Percentiles rank a stretch among this genome's conserved stretches.
phyloP scores from a whole-genome alignment of 2,329 filamentous ascomycete species.

The Pleomassaria siparia region DNA sequence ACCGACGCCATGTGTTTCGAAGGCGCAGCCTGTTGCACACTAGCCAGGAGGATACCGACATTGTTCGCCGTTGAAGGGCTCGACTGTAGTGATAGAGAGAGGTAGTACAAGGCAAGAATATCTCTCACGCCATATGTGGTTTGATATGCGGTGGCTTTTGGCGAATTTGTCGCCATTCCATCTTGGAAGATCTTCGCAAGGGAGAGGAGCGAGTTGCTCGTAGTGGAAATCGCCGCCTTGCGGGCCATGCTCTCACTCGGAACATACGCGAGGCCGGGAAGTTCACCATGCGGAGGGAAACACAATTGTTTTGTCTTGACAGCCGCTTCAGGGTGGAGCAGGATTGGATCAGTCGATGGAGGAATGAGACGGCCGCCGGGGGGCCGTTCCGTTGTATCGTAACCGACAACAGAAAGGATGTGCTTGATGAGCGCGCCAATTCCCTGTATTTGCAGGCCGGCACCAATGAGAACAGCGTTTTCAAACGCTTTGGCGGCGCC shows the following conservation, averaged over 20 bases:
- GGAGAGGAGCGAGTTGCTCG: constrained; percentile 91
- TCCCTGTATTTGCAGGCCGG: constrained; percentile 68
- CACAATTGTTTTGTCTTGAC: constrained; percentile 80
- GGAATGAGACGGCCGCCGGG: constrained; percentile 29
- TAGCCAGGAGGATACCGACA: constrained; percentile 93
- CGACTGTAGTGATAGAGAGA: constrained; percentile 90
- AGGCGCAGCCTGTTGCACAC: constrained; percentile 72
- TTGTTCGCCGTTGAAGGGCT: constrained; percentile 98
- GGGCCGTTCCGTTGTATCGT: constrained; percentile 40
- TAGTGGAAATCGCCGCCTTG: constrained; percentile 84
- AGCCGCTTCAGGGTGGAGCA: constrained; percentile 82
- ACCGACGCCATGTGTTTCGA: constrained; percentile 46
- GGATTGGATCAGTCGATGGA: constrained; percentile 61
- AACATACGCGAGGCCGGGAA: constrained; percentile 78
- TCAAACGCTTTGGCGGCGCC: constrained; percentile 88
- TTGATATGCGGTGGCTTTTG: constrained; percentile 55
- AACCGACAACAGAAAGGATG: constrained; percentile 69
- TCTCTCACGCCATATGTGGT: constrained; percentile 80
- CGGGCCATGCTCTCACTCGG: constrained; percentile 66
- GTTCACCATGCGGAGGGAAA: constrained; percentile 72
- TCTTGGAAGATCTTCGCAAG: constrained; percentile 98
- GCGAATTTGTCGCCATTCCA: constrained; percentile 75
- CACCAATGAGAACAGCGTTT: constrained; percentile 87
- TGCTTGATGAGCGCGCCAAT: constrained; percentile 77
- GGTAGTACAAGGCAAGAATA: constrained; percentile 91